These are phyloP conservation scores for Solanum hybrid DNA, from an alignment of 305 asterid genomes.

Conservation along the genomic window DNA sequence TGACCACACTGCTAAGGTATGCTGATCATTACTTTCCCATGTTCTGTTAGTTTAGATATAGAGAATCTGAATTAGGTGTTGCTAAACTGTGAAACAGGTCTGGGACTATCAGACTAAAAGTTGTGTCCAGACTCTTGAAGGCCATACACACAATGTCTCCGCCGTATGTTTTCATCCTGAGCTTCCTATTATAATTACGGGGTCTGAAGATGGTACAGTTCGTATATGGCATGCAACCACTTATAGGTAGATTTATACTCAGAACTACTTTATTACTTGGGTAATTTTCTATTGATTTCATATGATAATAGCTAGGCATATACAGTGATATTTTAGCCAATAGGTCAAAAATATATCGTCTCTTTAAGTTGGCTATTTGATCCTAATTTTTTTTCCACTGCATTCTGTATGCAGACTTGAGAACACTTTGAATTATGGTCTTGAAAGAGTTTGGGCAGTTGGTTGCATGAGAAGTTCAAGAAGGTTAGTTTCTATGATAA, in stretches of 20 bases:
- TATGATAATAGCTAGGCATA: neutral
- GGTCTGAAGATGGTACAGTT: conserved; percentile 98
- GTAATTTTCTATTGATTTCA: neutral
- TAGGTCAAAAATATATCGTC: neutral
- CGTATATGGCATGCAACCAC: conserved; percentile 99
- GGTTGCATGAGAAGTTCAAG: conserved; percentile 89
- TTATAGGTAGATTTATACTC: conserved; percentile 45
- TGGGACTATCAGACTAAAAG: conserved; percentile 99
- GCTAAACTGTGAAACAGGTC: conserved; percentile 43
- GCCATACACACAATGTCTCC: conserved; percentile 96
- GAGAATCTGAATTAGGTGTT: conserved; percentile 1
- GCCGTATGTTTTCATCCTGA: conserved; percentile 99
- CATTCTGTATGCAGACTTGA: conserved; percentile 63
- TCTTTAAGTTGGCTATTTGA: neutral
- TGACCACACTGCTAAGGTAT: conserved; percentile 99
- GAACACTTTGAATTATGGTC: conserved; percentile 92
- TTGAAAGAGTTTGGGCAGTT: conserved; percentile 98
- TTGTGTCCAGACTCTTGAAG: conserved; percentile 95
- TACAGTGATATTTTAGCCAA: neutral
- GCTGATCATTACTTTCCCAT: conserved; percentile 9
- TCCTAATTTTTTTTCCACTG: neutral
- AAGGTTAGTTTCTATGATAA: conserved; percentile 40
- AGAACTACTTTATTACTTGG: neutral
- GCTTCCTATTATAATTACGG: conserved; percentile 94
- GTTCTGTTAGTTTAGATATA: conserved; percentile 7